Percentiles rank a stretch among this genome's conserved stretches.
Conservation (phyloP, 345 rosid genomes). For the Pistacia vera region DNA sequence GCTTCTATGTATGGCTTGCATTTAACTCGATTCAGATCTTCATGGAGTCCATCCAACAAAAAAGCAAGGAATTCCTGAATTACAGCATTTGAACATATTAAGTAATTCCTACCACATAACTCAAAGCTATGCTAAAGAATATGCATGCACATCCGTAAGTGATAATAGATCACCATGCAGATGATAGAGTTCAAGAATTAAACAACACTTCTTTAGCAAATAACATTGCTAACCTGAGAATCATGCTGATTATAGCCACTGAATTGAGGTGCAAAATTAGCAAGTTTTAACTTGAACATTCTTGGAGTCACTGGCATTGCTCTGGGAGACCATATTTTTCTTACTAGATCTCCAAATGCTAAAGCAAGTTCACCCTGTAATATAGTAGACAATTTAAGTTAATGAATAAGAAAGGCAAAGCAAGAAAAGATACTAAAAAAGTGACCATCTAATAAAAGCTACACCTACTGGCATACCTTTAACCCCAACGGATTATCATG, state of each 20-base stretch:
- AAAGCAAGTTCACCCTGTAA: conserved; percentile 69
- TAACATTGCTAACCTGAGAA: conserved; percentile 55
- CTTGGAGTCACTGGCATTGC: conserved; percentile 53
- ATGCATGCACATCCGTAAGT: background rate
- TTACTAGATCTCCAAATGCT: conserved; percentile 65
- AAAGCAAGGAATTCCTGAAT: conserved; percentile 70
- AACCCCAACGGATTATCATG: conserved; percentile 61
- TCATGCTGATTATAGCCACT: conserved; percentile 78
- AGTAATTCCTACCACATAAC: background rate
- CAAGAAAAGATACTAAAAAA: conserved; percentile 2
- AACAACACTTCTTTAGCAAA: conserved; percentile 12
- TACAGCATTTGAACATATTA: conserved; percentile 14
- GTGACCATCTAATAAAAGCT: background rate
- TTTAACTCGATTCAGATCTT: conserved; percentile 76
- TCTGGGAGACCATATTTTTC: conserved; percentile 74
- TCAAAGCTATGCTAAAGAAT: background rate
- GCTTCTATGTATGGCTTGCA: conserved; percentile 63
- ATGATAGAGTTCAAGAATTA: background rate
- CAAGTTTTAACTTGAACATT: conserved; percentile 65
- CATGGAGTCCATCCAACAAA: conserved; percentile 81
- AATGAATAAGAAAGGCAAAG: background rate
- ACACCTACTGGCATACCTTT: conserved; percentile 39
- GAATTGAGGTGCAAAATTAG: conserved; percentile 68
- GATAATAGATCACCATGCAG: background rate
- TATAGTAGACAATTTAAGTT: conserved; percentile 5